Evolutionary conservation across 2,329 filamentous ascomycete species (phyloP).

Genomic region (Nigrospora sphaerica): DNA sequence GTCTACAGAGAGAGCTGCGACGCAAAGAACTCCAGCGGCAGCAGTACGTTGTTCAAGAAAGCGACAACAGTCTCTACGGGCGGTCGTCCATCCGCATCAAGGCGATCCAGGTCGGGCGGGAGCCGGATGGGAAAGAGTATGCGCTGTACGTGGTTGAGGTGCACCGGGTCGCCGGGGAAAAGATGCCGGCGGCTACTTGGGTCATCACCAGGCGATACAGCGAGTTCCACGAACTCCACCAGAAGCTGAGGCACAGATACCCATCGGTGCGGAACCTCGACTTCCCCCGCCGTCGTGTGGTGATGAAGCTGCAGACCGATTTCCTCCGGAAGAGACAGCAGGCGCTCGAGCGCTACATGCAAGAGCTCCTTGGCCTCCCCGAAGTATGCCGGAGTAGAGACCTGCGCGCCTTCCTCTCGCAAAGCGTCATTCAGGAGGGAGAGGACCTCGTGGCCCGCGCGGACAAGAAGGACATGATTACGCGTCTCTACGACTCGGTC

Average conservation of each 20-base stretch:
- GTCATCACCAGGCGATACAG: constrained; percentile 87
- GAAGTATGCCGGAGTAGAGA: constrained; percentile 93
- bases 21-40: constrained; percentile 93
- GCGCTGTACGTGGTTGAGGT: constrained; percentile 93
- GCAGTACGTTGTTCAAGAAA: constrained; percentile 96
- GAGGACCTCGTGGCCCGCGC: constrained; percentile 51
- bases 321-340: constrained; percentile 84
- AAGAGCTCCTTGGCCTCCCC: constrained; percentile 74
- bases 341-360: constrained; percentile 79
- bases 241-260: constrained; percentile 77
- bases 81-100: constrained; percentile 86
- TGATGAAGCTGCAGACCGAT: constrained; percentile 94
- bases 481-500: constrained; percentile 90
- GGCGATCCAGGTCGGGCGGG: constrained; percentile 83
- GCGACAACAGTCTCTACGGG: constrained; percentile 93
- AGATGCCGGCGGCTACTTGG: constrained; percentile 96
- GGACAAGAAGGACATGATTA: constrained; percentile 80
- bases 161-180: constrained; percentile 79
- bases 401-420: constrained; percentile 84
- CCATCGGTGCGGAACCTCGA: constrained; percentile 83
- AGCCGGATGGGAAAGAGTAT: constrained; percentile 89
- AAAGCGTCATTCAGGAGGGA: constrained; percentile 66
- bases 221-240: constrained; percentile 93
- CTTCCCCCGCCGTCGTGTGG: constrained; percentile 83
- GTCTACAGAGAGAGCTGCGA: constrained; percentile 83